Evolutionary conservation across 2,329 filamentous ascomycete genomes (phyloP).

Genomic region (Ascocoryne sarcoides): DNA sequence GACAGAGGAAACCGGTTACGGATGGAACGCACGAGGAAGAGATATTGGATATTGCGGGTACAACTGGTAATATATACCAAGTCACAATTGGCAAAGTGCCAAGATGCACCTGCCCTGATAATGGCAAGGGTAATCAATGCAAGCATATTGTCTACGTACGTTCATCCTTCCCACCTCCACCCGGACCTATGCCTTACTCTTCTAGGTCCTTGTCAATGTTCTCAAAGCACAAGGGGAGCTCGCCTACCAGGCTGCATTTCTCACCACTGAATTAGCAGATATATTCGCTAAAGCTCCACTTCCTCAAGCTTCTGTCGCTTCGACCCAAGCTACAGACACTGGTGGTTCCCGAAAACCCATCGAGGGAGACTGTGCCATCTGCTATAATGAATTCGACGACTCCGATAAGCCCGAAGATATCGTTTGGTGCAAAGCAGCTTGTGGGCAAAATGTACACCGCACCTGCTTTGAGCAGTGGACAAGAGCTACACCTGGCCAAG

Average conservation of each 20-base stretch:
- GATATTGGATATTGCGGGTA: conserved; percentile 47
- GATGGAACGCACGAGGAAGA: conserved; percentile 36
- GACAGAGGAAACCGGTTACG: conserved; percentile 29
- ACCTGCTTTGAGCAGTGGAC: conserved; percentile 39
- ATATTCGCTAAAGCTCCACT: conserved; percentile 46
- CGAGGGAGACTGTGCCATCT: conserved; percentile 55
- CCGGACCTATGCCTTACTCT: not conserved
- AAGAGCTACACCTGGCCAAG: conserved; percentile 24
- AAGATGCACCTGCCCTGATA: conserved; percentile 46
- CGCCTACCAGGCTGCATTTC: conserved; percentile 50
- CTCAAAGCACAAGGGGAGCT: conserved; percentile 47
- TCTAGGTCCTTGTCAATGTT: conserved; percentile 44
- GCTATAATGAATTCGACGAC: conserved; percentile 46
- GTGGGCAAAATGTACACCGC: conserved; percentile 48
- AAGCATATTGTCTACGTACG: conserved; percentile 53
- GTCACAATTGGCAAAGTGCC: conserved; percentile 44
- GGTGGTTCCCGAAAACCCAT: conserved; percentile 47
- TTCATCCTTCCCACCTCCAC: not conserved
- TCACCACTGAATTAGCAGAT: conserved; percentile 46
- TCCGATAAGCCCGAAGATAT: conserved; percentile 31
- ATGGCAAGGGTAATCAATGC: conserved; percentile 47
- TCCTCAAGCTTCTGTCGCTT: conserved; percentile 32
- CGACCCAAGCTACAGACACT: conserved; percentile 29
- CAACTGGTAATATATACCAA: conserved; percentile 55
- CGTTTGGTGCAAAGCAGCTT: conserved; percentile 50